These are phyloP conservation scores for Suillus sp. DNA, from an alignment of 768 basidiomycete genomes.

Conservation along the genomic window DNA sequence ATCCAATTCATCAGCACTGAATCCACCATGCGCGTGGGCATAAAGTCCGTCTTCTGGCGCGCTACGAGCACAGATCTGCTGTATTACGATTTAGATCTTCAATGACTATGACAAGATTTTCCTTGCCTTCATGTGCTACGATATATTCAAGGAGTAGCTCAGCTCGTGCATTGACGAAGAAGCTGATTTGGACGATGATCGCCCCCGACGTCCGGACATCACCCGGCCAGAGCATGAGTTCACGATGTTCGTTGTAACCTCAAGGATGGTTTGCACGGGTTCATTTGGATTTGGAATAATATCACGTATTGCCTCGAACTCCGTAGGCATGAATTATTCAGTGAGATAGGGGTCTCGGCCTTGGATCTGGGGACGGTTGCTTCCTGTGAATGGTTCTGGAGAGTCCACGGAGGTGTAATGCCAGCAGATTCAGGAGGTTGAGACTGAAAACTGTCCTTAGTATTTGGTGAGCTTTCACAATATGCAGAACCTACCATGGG, in stretches of 20 bases:
- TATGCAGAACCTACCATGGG: neutral
- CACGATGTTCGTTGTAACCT: constrained; percentile 38
- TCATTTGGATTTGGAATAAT: constrained; percentile 18
- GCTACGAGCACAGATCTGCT: constrained; percentile 37
- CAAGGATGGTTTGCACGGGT: constrained; percentile 39
- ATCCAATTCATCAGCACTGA: constrained; percentile 40
- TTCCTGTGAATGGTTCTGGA: neutral
- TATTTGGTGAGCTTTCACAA: neutral
- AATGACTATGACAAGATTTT: constrained; percentile 28
- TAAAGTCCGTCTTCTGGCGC: constrained; percentile 22
- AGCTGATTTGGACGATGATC: constrained; percentile 37
- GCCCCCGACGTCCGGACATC: constrained; percentile 43
- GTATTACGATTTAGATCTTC: constrained; percentile 20
- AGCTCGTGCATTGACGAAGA: constrained; percentile 41
- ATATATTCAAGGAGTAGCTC: constrained; percentile 32
- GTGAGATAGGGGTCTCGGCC: neutral
- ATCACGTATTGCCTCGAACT: too few species aligned
- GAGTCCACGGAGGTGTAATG: neutral
- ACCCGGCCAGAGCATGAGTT: constrained; percentile 35
- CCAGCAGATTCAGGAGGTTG: neutral
- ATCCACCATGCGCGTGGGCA: constrained; percentile 18
- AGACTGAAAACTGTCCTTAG: neutral
- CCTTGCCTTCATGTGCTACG: constrained; percentile 27
- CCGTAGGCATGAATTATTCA: too few species aligned
- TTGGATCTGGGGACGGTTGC: neutral